These are phyloP conservation scores for Senna siamea DNA, from an alignment of 306 rosid genomes.

Conservation along the genomic window DNA sequence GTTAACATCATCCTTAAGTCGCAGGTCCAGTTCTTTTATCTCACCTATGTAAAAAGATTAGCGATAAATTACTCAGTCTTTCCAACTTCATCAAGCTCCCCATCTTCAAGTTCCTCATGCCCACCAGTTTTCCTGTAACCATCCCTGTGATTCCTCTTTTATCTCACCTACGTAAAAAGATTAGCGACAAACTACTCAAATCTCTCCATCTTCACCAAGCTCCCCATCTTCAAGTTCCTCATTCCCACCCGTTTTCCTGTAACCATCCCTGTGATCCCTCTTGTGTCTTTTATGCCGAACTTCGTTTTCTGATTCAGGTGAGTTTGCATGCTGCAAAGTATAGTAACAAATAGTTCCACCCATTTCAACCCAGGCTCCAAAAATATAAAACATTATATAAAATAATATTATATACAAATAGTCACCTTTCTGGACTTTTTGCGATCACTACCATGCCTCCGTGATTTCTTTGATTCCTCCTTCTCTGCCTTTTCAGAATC, in stretches of 20 bases:
- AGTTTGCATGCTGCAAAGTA: slow-evolving; percentile 75
- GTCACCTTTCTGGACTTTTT: slow-evolving; percentile 82
- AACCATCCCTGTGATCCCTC: slow-evolving; percentile 85
- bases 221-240: slow-evolving; percentile 99
- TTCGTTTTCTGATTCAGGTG: slow-evolving; percentile 92
- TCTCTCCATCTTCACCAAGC: slow-evolving; percentile 89
- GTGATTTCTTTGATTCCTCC: slow-evolving; percentile 87
- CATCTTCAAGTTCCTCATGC: slow-evolving; percentile 90
- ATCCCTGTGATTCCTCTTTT: slow-evolving; percentile 87
- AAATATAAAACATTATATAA: neutral
- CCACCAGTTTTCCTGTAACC: slow-evolving; percentile 72
- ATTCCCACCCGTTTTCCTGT: slow-evolving; percentile 67
- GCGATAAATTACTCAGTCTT: slow-evolving; percentile 52
- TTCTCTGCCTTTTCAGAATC: slow-evolving; percentile 91
- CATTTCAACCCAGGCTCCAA: slow-evolving; percentile 29
- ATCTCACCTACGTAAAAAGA: too few species aligned
- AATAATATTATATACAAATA: neutral
- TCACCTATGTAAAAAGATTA: slow-evolving; percentile 26
- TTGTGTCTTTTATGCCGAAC: slow-evolving; percentile 81
- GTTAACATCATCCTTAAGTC: slow-evolving; percentile 19
- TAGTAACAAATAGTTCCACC: slow-evolving; percentile 23
- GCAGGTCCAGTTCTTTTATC: slow-evolving; percentile 16
- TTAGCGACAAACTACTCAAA: slow-evolving; percentile 42
- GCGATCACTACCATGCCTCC: slow-evolving; percentile 91
- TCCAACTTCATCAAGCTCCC: slow-evolving; percentile 92